Conservation (phyloP, 192 early-diverging fungal genomes). For the Coemansia sp. region DNA sequence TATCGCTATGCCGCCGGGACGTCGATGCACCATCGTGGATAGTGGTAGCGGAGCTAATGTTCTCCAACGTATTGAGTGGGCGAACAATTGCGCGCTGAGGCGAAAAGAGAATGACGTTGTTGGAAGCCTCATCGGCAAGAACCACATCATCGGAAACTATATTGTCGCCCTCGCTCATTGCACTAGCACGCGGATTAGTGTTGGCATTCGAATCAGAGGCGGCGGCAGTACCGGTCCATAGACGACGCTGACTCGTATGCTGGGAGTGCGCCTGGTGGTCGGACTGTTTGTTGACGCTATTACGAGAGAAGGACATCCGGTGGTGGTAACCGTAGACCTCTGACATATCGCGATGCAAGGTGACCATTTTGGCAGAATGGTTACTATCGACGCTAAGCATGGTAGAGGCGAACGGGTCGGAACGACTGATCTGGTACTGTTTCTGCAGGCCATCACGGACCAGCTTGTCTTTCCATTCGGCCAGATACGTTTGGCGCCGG, state of each 20-base stretch:
- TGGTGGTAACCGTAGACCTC: conserved; percentile 30
- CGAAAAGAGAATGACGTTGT: conserved; percentile 34
- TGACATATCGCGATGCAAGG: conserved; percentile 23
- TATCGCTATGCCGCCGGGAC: conserved; percentile 16
- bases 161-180: conserved; percentile 10
- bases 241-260: not conserved
- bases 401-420: conserved; percentile 41
- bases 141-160: conserved; percentile 12
- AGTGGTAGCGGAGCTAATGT: conserved; percentile 42
- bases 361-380: conserved; percentile 25
- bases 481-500: conserved; percentile 31
- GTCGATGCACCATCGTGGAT: conserved; percentile 26
- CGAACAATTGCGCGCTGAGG: conserved; percentile 10
- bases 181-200: conserved; percentile 10
- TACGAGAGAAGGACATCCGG: conserved; percentile 38
- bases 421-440: conserved; percentile 49
- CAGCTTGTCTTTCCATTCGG: conserved; percentile 47
- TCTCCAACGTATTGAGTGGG: conserved; percentile 23
- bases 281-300: conserved; percentile 11
- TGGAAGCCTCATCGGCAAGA: conserved; percentile 15
- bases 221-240: not conserved
- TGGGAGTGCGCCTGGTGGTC: not conserved
- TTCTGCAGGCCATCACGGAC: conserved; percentile 49
- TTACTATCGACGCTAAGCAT: conserved; percentile 32
- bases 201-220: not conserved